A percentile compares a stretch with the other conserved stretches of the same genome.
phyloP scores from a whole-genome alignment of 1,139 yeast genomes.

The Zygoascus meyerae region DNA sequence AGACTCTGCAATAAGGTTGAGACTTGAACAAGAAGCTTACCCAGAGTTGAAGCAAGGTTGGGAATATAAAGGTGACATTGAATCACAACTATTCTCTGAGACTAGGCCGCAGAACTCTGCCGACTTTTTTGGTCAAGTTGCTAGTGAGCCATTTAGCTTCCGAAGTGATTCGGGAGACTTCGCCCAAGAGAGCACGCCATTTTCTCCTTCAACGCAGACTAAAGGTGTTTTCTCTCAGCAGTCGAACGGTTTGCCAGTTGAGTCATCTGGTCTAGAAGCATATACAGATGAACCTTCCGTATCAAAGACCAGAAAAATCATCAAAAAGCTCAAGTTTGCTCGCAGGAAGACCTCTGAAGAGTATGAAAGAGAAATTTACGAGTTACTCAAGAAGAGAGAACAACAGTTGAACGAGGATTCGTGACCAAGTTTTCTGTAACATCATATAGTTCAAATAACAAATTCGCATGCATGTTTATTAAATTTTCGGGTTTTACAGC shows the following conservation, averaged over 20 bases:
- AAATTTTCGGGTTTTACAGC: neutral
- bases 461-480: conserved; percentile 5
- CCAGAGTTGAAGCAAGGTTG: conserved; percentile 76
- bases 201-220: neutral
- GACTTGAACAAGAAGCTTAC: conserved; percentile 68
- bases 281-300: neutral
- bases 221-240: neutral
- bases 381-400: conserved; percentile 35
- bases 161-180: conserved; percentile 1
- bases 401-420: conserved; percentile 21
- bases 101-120: neutral
- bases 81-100: conserved; percentile 3
- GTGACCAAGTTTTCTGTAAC: neutral
- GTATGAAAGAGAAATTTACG: conserved; percentile 36
- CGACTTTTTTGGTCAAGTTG: neutral
- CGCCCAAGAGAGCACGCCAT: neutral
- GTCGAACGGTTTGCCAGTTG: conserved; percentile 38
- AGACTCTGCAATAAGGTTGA: conserved; percentile 57
- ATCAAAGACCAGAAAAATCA: conserved; percentile 33
- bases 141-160: conserved; percentile 1
- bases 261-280: conserved; percentile 27
- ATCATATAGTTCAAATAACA: neutral
- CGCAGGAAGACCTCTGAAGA: conserved; percentile 29
- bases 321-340: conserved; percentile 25
- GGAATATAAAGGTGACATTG: conserved; percentile 31